phyloP scores from a whole-genome alignment of 345 rosid genomes.

The Gossypium stocksii region DNA sequence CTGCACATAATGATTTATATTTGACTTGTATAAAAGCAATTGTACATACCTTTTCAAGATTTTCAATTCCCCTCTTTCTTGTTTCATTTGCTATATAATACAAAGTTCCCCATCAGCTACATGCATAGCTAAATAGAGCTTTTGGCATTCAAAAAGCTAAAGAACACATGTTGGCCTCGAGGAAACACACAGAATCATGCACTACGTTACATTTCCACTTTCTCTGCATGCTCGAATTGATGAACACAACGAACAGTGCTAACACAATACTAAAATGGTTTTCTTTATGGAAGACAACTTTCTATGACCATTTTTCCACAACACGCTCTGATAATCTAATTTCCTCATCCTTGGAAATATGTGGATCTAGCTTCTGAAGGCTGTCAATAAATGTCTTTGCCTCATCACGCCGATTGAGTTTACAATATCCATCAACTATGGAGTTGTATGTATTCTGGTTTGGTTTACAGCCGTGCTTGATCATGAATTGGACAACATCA shows the following conservation, averaged over 20 bases:
- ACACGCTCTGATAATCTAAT: conserved; percentile 60
- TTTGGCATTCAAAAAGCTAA: background rate
- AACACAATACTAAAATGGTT: background rate
- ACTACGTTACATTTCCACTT: background rate
- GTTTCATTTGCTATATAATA: background rate
- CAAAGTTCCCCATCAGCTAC: background rate
- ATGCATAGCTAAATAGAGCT: background rate
- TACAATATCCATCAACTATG: conserved; percentile 81
- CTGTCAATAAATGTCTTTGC: conserved; percentile 54
- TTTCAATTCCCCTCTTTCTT: background rate
- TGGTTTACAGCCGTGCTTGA: conserved; percentile 64
- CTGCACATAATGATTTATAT: background rate
- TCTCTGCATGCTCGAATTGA: conserved; percentile 10
- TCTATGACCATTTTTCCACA: conserved; percentile 50
- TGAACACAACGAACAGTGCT: background rate
- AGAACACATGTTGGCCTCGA: background rate
- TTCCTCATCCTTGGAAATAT: conserved; percentile 46
- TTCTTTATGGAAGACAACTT: background rate
- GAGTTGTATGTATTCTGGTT: conserved; percentile 80
- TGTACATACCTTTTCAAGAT: conserved; percentile 2
- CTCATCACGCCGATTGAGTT: conserved; percentile 53
- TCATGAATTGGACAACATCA: conserved; percentile 69
- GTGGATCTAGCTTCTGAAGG: conserved; percentile 63
- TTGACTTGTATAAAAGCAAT: background rate
- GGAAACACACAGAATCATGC: background rate